Percentiles rank a stretch among this genome's conserved stretches.
Conservation (phyloP, 2,329 filamentous ascomycete genomes). For the Pseudogymnoascus sp. region DNA sequence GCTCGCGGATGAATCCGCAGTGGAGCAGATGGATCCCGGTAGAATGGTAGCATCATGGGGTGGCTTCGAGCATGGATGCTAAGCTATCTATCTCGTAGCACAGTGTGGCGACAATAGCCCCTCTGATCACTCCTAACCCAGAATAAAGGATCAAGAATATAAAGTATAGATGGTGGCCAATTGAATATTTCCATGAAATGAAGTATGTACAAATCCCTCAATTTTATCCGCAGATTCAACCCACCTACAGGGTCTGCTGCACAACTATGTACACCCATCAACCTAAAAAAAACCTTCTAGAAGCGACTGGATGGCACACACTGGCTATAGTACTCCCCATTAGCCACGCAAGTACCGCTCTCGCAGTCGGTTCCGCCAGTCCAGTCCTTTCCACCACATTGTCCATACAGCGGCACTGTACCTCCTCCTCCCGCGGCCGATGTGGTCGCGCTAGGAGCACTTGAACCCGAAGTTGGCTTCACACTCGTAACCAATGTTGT, state of each 20-base stretch:
- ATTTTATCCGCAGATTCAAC: neutral
- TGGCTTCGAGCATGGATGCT: neutral
- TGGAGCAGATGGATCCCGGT: neutral
- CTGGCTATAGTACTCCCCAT: neutral
- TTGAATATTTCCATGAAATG: neutral
- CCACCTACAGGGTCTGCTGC: neutral
- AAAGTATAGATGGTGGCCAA: neutral
- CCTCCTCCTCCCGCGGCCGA: neutral
- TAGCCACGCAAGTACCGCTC: neutral
- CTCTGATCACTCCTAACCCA: neutral
- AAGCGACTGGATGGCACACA: neutral
- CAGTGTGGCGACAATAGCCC: neutral
- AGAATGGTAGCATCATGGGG: neutral
- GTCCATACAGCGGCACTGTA: neutral
- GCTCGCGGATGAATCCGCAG: neutral
- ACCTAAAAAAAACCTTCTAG: neutral
- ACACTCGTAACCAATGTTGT: constrained; percentile 10
- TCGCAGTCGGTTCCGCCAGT: neutral
- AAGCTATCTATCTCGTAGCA: neutral
- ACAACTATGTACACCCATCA: neutral
- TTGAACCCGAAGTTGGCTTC: neutral
- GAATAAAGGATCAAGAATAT: neutral
- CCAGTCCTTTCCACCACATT: neutral
- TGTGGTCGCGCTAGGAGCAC: neutral
- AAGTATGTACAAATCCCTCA: neutral